Percentiles rank a stretch among this genome's conserved stretches.
Conservation (phyloP, 768 basidiomycete species). For the Leccinum aurantiacum region DNA sequence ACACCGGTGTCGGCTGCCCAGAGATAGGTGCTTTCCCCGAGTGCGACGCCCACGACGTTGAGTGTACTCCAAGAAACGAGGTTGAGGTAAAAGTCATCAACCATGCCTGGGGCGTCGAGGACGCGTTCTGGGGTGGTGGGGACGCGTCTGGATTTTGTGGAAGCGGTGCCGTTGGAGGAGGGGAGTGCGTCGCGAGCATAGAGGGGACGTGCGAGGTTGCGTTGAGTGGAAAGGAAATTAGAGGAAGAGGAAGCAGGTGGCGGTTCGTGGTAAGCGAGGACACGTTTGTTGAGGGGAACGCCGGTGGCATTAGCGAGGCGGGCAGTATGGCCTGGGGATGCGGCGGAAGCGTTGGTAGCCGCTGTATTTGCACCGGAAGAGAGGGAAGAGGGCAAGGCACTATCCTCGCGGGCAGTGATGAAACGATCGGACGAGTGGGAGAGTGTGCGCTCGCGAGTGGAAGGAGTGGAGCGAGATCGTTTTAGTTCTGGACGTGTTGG, state of each 20-base stretch:
- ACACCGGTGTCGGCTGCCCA: constrained; percentile 91
- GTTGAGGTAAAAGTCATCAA: constrained; percentile 97
- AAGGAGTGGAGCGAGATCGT: constrained; percentile 73
- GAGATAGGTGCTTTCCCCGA: constrained; percentile 84
- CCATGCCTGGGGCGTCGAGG: constrained; percentile 89
- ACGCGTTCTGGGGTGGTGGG: constrained; percentile 89
- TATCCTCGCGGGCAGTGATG: constrained; percentile 59
- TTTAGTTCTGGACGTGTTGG: constrained; percentile 63
- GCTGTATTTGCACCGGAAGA: constrained; percentile 52
- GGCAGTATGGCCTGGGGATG: constrained; percentile 77
- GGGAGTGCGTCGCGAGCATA: constrained; percentile 67
- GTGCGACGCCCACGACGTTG: constrained; percentile 87
- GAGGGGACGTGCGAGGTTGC: constrained; percentile 73
- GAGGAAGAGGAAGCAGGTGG: constrained; percentile 81
- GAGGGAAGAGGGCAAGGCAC: constrained; percentile 63
- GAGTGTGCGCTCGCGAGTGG: constrained; percentile 39
- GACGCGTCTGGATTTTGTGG: constrained; percentile 77
- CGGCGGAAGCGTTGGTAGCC: constrained; percentile 37
- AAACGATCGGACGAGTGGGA: constrained; percentile 61
- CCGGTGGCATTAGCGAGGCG: constrained; percentile 76
- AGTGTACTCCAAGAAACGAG: constrained; percentile 84
- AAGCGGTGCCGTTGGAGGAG: constrained; percentile 60
- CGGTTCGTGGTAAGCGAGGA: constrained; percentile 85
- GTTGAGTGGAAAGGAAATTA: constrained; percentile 70
- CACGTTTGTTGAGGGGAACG: constrained; percentile 73